A percentile compares a stretch with the other conserved stretches of the same genome.
These are phyloP conservation scores for Phallus indusiatus DNA, from an alignment of 768 basidiomycete genomes.

Conservation along the genomic window DNA sequence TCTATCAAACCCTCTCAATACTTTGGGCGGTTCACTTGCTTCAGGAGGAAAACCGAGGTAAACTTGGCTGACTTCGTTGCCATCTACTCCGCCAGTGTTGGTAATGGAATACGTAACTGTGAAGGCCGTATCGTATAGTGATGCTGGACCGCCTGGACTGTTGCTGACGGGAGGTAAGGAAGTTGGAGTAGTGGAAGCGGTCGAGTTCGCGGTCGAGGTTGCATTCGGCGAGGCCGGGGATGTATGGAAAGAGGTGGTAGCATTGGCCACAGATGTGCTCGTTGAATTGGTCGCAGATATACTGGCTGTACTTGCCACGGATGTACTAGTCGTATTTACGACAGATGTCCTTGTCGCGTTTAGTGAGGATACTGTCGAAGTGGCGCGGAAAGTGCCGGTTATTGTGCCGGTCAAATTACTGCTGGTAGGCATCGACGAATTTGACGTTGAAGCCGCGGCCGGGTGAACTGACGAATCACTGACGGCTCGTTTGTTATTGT, in stretches of 20 bases:
- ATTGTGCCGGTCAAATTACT: too few relatives aligned
- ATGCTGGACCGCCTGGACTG: conserved; percentile 20
- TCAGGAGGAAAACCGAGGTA: conserved; percentile 60
- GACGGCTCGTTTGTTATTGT: conserved; percentile 8
- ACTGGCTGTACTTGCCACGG: too few relatives aligned
- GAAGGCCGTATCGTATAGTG: conserved; percentile 57
- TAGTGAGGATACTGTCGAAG: too few relatives aligned
- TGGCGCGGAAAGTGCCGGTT: too few relatives aligned
- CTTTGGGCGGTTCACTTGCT: conserved; percentile 59
- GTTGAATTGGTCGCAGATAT: not conserved
- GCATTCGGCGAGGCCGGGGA: not conserved
- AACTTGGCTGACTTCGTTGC: conserved; percentile 66
- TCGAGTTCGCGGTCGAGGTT: conserved; percentile 33
- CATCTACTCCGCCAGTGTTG: conserved; percentile 54
- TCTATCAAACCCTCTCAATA: conserved; percentile 59
- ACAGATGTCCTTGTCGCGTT: conserved; percentile 19
- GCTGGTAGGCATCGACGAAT: not conserved
- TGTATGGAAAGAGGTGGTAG: not conserved
- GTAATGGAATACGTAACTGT: conserved; percentile 52
- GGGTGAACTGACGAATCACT: not conserved
- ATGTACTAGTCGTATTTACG: conserved; percentile 8
- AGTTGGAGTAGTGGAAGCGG: not conserved
- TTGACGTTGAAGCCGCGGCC: not conserved
- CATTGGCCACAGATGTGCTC: conserved; percentile 22
- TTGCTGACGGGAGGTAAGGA: not conserved